A percentile compares a stretch with the other conserved stretches of the same genome.
phyloP scores from a whole-genome alignment of 208 protist species.

The Entamoeba invadens region DNA sequence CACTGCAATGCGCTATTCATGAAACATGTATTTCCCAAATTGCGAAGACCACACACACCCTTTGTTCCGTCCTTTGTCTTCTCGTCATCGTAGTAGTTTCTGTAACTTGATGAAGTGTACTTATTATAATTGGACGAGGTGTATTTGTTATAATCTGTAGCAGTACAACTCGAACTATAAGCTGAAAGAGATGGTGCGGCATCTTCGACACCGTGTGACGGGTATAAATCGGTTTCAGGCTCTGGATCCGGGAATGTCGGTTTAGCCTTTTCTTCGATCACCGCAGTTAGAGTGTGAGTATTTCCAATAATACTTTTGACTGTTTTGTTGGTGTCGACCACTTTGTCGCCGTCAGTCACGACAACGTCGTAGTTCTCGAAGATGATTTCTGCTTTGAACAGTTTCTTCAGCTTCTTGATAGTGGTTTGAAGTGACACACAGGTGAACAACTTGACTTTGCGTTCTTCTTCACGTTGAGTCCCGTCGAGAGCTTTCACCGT shows the following conservation, averaged over 20 bases:
- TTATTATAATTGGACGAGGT: too few species aligned
- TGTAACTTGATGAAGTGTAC: neutral
- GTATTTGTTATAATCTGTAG: too few species aligned
- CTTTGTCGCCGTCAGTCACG: neutral
- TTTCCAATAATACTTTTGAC: neutral
- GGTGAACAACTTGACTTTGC: neutral
- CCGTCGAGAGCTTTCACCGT: neutral
- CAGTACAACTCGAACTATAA: neutral
- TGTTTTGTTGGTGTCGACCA: neutral
- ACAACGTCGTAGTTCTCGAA: neutral
- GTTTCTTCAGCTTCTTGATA: neutral
- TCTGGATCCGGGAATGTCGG: too few species aligned
- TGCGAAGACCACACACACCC: conserved; percentile 43
- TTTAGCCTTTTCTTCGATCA: neutral
- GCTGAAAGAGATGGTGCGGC: neutral
- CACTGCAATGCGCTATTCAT: conserved; percentile 80
- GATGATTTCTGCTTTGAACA: neutral
- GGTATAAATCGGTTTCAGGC: too few species aligned
- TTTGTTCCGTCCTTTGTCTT: neutral
- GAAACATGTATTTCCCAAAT: conserved; percentile 89
- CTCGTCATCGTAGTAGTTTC: neutral
- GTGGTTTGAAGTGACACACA: neutral
- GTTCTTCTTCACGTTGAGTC: neutral
- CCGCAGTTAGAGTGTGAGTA: neutral
- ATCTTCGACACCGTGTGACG: too few species aligned